phyloP scores from a whole-genome alignment of 345 rosid genomes.

The Bretschneidera sinensis region DNA sequence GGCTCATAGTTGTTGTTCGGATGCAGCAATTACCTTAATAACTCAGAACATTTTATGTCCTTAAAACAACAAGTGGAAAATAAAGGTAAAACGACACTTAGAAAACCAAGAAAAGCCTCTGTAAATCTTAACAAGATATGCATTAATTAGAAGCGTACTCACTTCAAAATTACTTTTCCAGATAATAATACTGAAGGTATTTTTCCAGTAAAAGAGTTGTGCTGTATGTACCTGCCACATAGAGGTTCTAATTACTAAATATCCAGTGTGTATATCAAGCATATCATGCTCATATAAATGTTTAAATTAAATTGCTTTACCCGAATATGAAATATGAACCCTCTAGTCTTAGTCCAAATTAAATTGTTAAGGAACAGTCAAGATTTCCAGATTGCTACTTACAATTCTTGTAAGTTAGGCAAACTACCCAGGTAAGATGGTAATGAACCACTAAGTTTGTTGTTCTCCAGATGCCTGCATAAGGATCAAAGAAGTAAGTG shows the following conservation, averaged over 20 bases:
- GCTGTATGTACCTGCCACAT: slow-evolving; percentile 65
- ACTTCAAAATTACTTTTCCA: slow-evolving; percentile 60
- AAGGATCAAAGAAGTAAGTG: slow-evolving; percentile 10
- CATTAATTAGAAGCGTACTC: slow-evolving; percentile 35
- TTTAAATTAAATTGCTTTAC: too few relatives aligned
- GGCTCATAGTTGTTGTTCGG: too few relatives aligned
- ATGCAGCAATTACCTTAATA: too few relatives aligned
- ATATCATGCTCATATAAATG: too few relatives aligned
- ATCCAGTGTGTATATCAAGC: background rate
- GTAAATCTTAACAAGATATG: too few relatives aligned
- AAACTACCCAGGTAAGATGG: slow-evolving; percentile 66
- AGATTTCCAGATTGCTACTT: slow-evolving; percentile 20
- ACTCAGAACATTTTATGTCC: too few relatives aligned
- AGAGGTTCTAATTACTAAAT: background rate
- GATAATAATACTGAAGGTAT: slow-evolving; percentile 55
- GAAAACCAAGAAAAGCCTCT: too few relatives aligned
- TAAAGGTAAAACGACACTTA: background rate
- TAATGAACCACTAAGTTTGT: slow-evolving; percentile 64
- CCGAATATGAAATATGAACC: background rate
- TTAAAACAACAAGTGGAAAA: too few relatives aligned
- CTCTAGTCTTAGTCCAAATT: too few relatives aligned
- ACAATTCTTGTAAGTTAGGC: slow-evolving; percentile 76
- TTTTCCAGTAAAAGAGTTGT: slow-evolving; percentile 74
- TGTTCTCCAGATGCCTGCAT: slow-evolving; percentile 92
- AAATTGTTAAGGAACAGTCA: too few relatives aligned